phyloP scores from a whole-genome alignment of 306 rosid genomes.

The Corylus avellana region DNA sequence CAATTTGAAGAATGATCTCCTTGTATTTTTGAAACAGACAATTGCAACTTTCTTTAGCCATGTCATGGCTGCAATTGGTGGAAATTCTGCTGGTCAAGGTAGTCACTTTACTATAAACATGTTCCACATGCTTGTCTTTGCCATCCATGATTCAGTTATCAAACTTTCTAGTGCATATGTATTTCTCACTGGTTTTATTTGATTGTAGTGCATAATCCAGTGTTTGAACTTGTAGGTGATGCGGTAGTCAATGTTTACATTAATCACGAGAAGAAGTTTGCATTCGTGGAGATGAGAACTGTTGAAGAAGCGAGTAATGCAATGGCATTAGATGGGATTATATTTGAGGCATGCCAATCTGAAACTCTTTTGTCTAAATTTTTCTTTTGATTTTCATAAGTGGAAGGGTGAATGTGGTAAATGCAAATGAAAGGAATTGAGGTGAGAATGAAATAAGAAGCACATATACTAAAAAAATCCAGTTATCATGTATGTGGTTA shows the following conservation, averaged over 20 bases:
- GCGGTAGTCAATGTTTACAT: conserved; percentile 84
- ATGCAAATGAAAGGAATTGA: neutral
- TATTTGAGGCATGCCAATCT: conserved; percentile 60
- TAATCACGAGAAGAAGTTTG: conserved; percentile 87
- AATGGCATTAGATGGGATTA: conserved; percentile 84
- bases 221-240: conserved; percentile 57
- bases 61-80: conserved; percentile 80
- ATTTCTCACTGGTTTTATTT: conserved; percentile 17
- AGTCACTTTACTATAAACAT: conserved; percentile 1
- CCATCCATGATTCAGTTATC: conserved; percentile 8
- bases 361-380: neutral
- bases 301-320: conserved; percentile 94
- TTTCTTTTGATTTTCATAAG: neutral
- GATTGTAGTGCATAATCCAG: conserved; percentile 26
- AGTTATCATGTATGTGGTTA: neutral
- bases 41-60: conserved; percentile 80
- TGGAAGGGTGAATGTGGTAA: neutral
- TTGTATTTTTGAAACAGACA: conserved; percentile 43
- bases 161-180: neutral
- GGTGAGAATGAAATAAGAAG: conserved; percentile 15
- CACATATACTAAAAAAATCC: neutral
- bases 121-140: neutral
- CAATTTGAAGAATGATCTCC: conserved; percentile 24
- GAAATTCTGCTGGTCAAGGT: conserved; percentile 81
- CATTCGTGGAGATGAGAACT: conserved; percentile 89